Base-by-base conservation (phyloP, 345 rosid genomes). In the Eucalyptus sideroxylon region DNA sequence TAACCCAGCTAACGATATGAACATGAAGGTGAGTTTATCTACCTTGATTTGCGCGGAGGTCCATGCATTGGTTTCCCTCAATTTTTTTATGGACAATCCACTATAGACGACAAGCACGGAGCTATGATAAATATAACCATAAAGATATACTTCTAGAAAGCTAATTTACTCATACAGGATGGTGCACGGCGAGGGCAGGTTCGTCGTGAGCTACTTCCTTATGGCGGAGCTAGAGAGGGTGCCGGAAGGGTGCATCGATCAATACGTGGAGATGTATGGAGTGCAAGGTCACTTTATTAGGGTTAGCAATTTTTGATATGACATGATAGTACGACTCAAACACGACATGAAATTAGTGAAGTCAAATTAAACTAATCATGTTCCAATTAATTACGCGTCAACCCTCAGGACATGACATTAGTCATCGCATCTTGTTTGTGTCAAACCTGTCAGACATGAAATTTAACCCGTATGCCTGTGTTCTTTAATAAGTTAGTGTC, bases 151-250 rank as follows among this genome's bases (percentile, higher is more conserved):
- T 31, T 67, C 10, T 16, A 67, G 42, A 17, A 67, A 67, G 42
- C 12, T 94, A 2, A 94, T 93, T 16, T 97, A 95, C 81, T 98
- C 99, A 3, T 96, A 95, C 83, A 88, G 91, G 24, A 98, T 95
- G 98, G 99, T 95, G 11, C 95, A 95, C 53, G 96, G 98, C 23
- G 98, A 99, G 4, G 97, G 95, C 17, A 99, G 99, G 4, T 95
- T 96, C 42, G 97, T 97, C 17, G 91, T 95, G 51, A 96, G 98
- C 90, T 95, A 94, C 51, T 94, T 98, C 26, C 90, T 98, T 19
- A 97, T 96, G 3, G 93, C 90, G 7, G 95, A 94, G 92, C 96
- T 95, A 10, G 97, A 94, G 6, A 94, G 89, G 92, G 89, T 95
- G 88, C 93, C 95, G 24, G 98, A 98, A 50, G 96, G 97, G 2